Evolutionary conservation across 2,329 filamentous ascomycete genomes (phyloP).

Genomic region (Alternaria arborescens): DNA sequence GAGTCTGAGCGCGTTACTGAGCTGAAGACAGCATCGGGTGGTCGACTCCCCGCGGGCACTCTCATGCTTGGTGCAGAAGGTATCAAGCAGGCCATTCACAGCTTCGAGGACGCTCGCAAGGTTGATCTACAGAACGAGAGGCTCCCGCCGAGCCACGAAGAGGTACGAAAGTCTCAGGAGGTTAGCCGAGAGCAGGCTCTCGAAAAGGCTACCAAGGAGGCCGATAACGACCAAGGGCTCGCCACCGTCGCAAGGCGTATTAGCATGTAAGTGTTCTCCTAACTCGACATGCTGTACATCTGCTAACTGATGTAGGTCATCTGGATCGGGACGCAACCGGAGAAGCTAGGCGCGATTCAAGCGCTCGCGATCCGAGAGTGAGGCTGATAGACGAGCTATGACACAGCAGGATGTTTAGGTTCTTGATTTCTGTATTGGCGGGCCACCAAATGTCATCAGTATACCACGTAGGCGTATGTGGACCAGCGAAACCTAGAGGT

Average conservation of each 20-base stretch:
- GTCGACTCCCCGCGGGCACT: conserved; percentile 90
- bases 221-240: conserved; percentile 89
- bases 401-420: conserved; percentile 16
- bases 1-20: conserved; percentile 97
- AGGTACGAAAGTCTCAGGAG: conserved; percentile 83
- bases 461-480: conserved; percentile 41
- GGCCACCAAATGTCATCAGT: conserved; percentile 33
- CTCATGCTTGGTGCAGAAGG: conserved; percentile 98
- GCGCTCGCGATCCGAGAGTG: conserved; percentile 29
- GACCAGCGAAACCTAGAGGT: conserved; percentile 38
- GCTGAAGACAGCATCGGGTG: conserved; percentile 94
- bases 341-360: conserved; percentile 38
- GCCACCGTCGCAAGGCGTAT: conserved; percentile 88
- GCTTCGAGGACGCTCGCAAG: conserved; percentile 95
- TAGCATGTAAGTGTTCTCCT: conserved; percentile 84
- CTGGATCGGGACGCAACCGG: conserved; percentile 50
- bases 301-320: conserved; percentile 49
- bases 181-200: conserved; percentile 83
- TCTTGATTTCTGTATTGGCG: conserved; percentile 31
- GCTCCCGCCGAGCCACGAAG: conserved; percentile 89
- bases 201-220: conserved; percentile 84
- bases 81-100: conserved; percentile 97
- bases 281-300: background rate
- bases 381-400: conserved; percentile 8
- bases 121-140: conserved; percentile 97